Evolutionary conservation across 2,329 filamentous ascomycete genomes (phyloP).

Genomic region (Clarireedia paspali): DNA sequence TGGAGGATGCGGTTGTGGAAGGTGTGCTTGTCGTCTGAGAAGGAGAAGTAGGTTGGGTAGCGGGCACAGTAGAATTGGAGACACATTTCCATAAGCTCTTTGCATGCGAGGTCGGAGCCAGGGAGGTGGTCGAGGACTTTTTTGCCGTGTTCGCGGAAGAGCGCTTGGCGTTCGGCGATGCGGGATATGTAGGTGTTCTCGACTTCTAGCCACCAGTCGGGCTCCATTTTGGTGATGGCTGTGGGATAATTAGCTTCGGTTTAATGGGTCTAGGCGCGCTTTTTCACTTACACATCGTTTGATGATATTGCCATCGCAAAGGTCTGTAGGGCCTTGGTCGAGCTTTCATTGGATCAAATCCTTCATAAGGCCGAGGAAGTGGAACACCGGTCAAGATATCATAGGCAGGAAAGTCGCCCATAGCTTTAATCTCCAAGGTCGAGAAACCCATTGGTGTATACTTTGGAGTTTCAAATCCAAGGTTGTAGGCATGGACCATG

Average conservation of each 20-base stretch:
- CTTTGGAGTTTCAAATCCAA: conserved; percentile 26
- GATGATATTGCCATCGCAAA: conserved; percentile 77
- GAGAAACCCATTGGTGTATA: conserved; percentile 65
- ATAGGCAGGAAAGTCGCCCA: conserved; percentile 78
- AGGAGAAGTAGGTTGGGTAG: conserved; percentile 67
- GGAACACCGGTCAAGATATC: conserved; percentile 67
- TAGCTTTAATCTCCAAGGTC: conserved; percentile 55
- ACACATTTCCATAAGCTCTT: conserved; percentile 82
- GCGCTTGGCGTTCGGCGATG: conserved; percentile 58
- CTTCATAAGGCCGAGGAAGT: conserved; percentile 51
- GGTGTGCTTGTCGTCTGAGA: conserved; percentile 44
- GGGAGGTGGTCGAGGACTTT: conserved; percentile 61
- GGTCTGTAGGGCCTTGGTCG: conserved; percentile 70
- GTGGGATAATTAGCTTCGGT: neutral
- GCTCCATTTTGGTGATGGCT: conserved; percentile 72
- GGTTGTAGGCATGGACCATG: conserved; percentile 19
- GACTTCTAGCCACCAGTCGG: conserved; percentile 85
- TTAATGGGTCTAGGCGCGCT: neutral
- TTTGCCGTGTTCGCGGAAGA: conserved; percentile 56
- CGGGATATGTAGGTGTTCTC: conserved; percentile 63
- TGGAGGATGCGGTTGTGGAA: conserved; percentile 64
- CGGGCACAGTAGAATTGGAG: conserved; percentile 71
- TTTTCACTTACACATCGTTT: conserved; percentile 72
- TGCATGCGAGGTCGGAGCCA: conserved; percentile 70
- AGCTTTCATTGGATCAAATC: conserved; percentile 64